phyloP scores from a whole-genome alignment of 306 rosid genomes.

The Pterocarpus santalinus region DNA sequence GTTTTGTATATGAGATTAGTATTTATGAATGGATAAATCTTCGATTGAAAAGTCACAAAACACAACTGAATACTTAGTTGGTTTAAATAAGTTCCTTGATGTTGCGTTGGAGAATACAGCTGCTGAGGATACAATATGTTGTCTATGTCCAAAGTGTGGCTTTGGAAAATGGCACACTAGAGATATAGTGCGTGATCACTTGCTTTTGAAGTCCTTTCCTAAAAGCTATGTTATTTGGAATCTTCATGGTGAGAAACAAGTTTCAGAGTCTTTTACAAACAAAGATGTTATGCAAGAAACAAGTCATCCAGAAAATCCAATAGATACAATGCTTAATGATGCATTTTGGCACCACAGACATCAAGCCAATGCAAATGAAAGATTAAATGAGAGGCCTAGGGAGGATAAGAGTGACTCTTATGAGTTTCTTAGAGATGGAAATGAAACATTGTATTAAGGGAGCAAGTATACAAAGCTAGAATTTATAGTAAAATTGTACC shows the following conservation, averaged over 20 bases:
- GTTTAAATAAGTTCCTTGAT: slow-evolving; percentile 2
- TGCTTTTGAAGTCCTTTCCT: not conserved
- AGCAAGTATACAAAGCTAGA: too few relatives aligned
- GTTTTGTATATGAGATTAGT: too few relatives aligned
- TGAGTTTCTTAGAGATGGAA: not conserved
- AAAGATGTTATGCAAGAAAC: not conserved
- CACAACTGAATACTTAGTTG: not conserved
- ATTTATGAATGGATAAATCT: not conserved
- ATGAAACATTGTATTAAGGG: too few relatives aligned
- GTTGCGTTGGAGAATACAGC: not conserved
- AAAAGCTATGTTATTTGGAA: not conserved
- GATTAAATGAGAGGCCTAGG: not conserved
- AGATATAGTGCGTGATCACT: not conserved
- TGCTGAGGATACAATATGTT: not conserved
- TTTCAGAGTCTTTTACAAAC: not conserved
- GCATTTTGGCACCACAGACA: not conserved
- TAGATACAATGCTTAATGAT: not conserved
- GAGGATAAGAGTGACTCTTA: not conserved
- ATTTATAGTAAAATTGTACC: too few relatives aligned
- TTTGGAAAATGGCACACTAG: not conserved
- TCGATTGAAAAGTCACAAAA: not conserved
- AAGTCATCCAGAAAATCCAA: not conserved
- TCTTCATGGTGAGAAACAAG: slow-evolving; percentile 17
- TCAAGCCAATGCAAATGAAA: not conserved
- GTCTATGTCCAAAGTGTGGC: not conserved